Base-by-base conservation (phyloP, 2,329 filamentous ascomycete species). In the Colletotrichum costaricense region DNA sequence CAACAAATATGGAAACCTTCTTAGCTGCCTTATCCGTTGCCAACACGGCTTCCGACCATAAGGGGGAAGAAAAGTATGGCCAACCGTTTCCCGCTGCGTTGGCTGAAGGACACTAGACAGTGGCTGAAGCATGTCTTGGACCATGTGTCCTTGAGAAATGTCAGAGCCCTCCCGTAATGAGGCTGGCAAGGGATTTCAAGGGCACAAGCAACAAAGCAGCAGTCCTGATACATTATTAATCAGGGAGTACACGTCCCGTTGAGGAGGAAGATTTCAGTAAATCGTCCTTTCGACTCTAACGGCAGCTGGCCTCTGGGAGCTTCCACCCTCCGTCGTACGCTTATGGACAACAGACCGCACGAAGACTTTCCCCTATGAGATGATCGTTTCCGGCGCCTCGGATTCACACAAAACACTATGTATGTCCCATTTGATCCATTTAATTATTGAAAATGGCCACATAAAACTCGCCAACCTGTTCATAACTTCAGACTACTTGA, bases 81-180 rank as follows among this genome's bases (percentile, higher is more conserved):
- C 76, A 76, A 35, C 79, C 82, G 56, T 30, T 84, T 12, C 79
- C 84, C 46, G 82, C 83, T 7, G 80, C 83, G 7, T 54, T 83
- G 38, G 80, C 79, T 65, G 79, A 76, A 9, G 75, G 76, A 3
- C 78, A 79, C 42, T 46, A n/a, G 42, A 46, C 42, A 46, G 42
- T 46, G 42, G 42, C 42, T 49, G 19, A 49, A n/a, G 42, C 42
- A 49, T 49, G 12, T n/a, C 42, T 49, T 49, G 42, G 42, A 49
- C 42, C 42, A 7, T 49, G 14, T 49, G 42, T 49, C 42, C 42
- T 49, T 49, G 42, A 49, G 8, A 30, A 30, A 30, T 30, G 28
- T 30, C 28, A 30, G 28, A 30, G 7, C 28, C 28, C 28, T 30
- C 28, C 28, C 28, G 28, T 0, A 30, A 2, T 30, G 28, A 30